Percentiles rank a stretch among this genome's conserved stretches.
These are phyloP conservation scores for Solanum infundibuliforme DNA, from an alignment of 257 asterid species.

Conservation along the genomic window DNA sequence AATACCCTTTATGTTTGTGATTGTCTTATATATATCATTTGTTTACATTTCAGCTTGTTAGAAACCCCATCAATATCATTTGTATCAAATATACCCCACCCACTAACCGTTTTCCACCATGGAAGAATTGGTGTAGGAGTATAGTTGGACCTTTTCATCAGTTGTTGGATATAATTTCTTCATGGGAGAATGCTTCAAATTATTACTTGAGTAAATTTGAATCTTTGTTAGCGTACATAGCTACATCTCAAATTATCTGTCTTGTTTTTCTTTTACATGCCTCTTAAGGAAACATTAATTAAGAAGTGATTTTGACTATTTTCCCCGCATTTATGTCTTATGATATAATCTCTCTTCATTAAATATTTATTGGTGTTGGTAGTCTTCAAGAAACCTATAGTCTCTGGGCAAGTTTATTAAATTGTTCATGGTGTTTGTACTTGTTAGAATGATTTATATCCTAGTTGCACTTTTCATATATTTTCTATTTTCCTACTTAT, in stretches of 20 bases:
- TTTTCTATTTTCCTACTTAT: neutral
- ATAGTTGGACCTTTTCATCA: neutral
- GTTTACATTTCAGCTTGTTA: neutral
- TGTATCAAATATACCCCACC: neutral
- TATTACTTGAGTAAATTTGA: no score
- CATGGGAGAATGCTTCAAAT: no score
- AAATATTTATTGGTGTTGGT: neutral
- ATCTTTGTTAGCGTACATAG: no score
- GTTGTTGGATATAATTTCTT: neutral
- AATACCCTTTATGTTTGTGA: neutral
- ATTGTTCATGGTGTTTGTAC: neutral
- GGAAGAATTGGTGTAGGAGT: neutral
- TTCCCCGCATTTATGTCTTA: neutral
- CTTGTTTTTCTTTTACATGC: neutral
- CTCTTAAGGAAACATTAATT: neutral
- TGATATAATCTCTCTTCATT: neutral
- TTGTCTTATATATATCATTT: neutral
- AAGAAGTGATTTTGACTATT: neutral
- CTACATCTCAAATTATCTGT: neutral
- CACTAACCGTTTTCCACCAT: neutral
- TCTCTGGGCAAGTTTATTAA: neutral
- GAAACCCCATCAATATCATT: neutral
- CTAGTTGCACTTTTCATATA: neutral
- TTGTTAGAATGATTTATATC: neutral
- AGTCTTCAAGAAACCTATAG: neutral